Conservation (phyloP, 1,284 basidiomycete species). For the Mycosarcoma mackinlayi region DNA sequence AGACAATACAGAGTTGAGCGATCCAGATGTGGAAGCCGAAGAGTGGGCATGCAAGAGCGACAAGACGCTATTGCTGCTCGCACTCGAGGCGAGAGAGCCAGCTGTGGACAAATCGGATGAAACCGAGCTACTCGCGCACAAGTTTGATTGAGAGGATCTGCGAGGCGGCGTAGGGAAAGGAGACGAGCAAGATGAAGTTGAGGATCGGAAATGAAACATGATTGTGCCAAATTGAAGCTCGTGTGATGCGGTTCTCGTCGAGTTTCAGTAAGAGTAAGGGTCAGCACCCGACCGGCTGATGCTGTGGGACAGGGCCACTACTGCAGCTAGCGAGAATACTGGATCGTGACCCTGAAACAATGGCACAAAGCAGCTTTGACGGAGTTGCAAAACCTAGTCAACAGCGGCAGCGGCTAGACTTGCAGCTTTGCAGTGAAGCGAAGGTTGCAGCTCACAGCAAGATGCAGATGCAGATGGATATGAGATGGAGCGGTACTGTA, state of each 20-base stretch:
- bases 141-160: constrained; percentile 2
- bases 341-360: neutral
- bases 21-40: constrained; percentile 18
- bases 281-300: constrained; percentile 10
- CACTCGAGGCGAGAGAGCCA: constrained; percentile 15
- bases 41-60: constrained; percentile 38
- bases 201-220: constrained; percentile 48
- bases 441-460: too few species aligned
- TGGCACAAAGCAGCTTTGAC: neutral
- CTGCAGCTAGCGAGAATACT: neutral
- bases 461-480: neutral
- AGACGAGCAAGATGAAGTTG: constrained; percentile 23
- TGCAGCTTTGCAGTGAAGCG: too few species aligned
- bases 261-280: neutral
- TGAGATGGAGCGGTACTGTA: constrained; percentile 2
- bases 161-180: constrained; percentile 6
- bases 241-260: constrained; percentile 17
- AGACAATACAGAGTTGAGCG: constrained; percentile 12
- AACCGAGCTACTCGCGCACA: constrained; percentile 15
- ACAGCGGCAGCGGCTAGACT: neutral
- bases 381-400: too few species aligned
- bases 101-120: constrained; percentile 17
- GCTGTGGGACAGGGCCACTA: neutral
- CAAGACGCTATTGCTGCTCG: constrained; percentile 31
- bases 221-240: constrained; percentile 7